phyloP scores from a whole-genome alignment of 768 basidiomycete genomes.

The Suillus placidus region DNA sequence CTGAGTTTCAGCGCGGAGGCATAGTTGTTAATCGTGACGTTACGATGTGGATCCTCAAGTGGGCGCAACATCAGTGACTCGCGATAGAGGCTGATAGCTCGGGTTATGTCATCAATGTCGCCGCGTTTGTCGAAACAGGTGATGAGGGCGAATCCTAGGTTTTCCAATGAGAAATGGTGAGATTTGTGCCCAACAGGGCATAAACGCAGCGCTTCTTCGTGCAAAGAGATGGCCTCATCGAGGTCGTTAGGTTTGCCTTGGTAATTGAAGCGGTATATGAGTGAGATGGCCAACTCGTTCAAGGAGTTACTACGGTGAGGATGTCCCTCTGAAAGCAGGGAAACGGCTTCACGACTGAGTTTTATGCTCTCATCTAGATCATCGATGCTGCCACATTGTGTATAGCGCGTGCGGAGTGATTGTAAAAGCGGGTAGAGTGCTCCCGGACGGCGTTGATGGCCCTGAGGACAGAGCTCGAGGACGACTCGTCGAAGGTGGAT shows the following conservation, averaged over 20 bases:
- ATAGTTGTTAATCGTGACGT: slow-evolving; percentile 16
- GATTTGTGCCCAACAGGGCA: neutral
- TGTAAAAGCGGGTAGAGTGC: neutral
- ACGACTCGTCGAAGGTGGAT: neutral
- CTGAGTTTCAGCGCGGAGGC: slow-evolving; percentile 14
- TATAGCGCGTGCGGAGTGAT: slow-evolving; percentile 3
- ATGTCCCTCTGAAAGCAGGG: slow-evolving; percentile 16
- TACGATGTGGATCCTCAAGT: slow-evolving; percentile 10
- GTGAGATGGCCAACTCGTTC: slow-evolving; percentile 16
- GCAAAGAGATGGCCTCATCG: slow-evolving; percentile 1
- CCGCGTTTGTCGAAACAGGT: slow-evolving; percentile 18
- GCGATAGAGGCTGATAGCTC: slow-evolving; percentile 11
- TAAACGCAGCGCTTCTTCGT: neutral
- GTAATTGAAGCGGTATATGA: slow-evolving; percentile 17
- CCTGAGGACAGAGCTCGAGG: neutral
- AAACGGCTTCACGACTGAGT: slow-evolving; percentile 7
- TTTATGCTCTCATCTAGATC: slow-evolving; percentile 17
- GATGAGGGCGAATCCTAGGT: slow-evolving; percentile 20
- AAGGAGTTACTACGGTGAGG: slow-evolving; percentile 6
- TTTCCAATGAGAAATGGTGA: slow-evolving; percentile 16
- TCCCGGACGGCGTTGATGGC: no score
- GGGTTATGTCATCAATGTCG: slow-evolving; percentile 18
- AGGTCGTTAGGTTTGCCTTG: neutral
- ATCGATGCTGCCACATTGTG: neutral
- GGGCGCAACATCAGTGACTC: slow-evolving; percentile 10